Base-by-base conservation (phyloP, 345 rosid species). In the Acer negundo region DNA sequence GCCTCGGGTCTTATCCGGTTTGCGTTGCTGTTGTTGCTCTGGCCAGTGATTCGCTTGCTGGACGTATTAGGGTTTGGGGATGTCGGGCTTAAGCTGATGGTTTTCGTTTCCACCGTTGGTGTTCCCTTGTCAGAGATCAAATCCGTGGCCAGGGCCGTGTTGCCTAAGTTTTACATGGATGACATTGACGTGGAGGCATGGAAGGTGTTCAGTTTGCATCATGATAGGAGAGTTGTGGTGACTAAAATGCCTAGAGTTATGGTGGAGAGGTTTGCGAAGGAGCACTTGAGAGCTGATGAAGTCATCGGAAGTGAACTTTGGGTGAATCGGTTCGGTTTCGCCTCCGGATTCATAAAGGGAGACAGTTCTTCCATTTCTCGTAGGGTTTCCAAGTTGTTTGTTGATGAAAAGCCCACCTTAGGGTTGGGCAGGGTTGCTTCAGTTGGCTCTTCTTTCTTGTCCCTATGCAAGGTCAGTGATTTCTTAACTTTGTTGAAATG, bases 161-260 rank as follows among this genome's bases (percentile, higher is more conserved):
- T 93, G 82, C 98, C 98, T 0, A 95, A 93, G 82, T 95, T 95
- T 73, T 93, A 79, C 75, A 87, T 86, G 97, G 98, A 92, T 61
- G 94, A 90, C 77, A n/a, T 93, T 63, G 86, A 88, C 55, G 79
- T 83, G 81, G 89, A 88, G 38, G 92, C 95, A 2, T 95, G 98
- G 98, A 87, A 75, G 67, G 89, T 84, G 74, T 92, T 92, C 79
- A 85, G 89, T 67, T 81, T 86, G 2, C 77, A 35, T 6, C 38
- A 67, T 40, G 94, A 86, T 3, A 93, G 47, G 74, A 84, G 91
- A 81, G 92, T 92, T 49, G 90, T 90, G 78, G 95, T 93, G 76
- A 93, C 93, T 2, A 89, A 78, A 79, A 90, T 78, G 80, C 98
- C 98, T 1, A 82, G 92, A 78, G 70, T 93, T 62, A 86, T 95